A percentile compares a stretch with the other conserved stretches of the same genome.
Conservation (phyloP, 2,329 filamentous ascomycete species). For the Diaporthe batatas region DNA sequence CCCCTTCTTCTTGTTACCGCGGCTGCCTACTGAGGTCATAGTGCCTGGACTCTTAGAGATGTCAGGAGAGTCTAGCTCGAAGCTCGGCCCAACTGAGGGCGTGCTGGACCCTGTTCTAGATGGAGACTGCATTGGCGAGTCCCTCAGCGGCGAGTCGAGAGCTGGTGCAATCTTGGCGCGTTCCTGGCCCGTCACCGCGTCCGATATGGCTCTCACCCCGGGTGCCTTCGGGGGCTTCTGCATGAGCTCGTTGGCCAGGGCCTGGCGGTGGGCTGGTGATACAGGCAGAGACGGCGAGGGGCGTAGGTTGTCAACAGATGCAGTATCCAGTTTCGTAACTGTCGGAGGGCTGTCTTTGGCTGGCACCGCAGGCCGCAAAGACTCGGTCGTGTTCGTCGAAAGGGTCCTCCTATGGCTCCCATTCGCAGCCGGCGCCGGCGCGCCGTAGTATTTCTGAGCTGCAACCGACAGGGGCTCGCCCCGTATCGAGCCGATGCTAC, state of each 20-base stretch:
- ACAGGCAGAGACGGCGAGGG: conserved; percentile 54
- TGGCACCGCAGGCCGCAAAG: conserved; percentile 62
- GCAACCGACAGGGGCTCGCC: conserved; percentile 73
- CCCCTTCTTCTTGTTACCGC: conserved; percentile 74
- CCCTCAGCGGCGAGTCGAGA: conserved; percentile 63
- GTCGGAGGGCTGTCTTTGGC: conserved; percentile 69
- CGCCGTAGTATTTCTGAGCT: conserved; percentile 78
- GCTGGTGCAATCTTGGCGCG: conserved; percentile 65
- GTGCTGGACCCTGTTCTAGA: conserved; percentile 83
- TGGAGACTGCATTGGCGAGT: conserved; percentile 72
- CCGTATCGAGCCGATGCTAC: conserved; percentile 81
- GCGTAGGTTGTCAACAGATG: conserved; percentile 50
- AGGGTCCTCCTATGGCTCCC: conserved; percentile 71
- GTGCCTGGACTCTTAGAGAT: conserved; percentile 69
- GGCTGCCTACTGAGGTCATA: conserved; percentile 60
- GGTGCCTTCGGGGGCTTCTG: conserved; percentile 63
- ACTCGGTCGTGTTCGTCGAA: conserved; percentile 70
- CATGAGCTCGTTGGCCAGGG: conserved; percentile 42
- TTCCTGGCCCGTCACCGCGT: conserved; percentile 71
- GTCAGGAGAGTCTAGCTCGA: conserved; percentile 83
- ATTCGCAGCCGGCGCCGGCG: conserved; percentile 55
- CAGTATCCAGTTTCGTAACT: conserved; percentile 72
- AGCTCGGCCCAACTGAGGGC: conserved; percentile 74
- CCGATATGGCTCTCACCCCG: conserved; percentile 85
- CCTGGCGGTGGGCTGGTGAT: conserved; percentile 60